Evolutionary conservation across 83 land plant species (phyloP).

Genomic region (Picea engelmannii): DNA sequence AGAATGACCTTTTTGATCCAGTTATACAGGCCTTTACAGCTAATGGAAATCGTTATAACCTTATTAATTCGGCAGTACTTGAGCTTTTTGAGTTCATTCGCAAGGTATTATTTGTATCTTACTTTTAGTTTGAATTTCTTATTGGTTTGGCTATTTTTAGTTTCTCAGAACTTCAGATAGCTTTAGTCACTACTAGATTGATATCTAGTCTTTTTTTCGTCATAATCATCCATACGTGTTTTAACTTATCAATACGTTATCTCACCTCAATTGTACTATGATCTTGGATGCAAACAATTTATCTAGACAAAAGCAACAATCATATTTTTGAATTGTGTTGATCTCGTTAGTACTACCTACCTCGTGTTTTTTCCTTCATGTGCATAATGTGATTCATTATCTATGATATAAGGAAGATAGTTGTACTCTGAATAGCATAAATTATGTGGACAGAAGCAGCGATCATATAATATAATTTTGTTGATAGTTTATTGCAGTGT

Average conservation of each 20-base stretch:
- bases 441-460: background rate
- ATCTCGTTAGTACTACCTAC: background rate
- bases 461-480: background rate
- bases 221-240: background rate
- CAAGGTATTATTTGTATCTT: constrained; percentile 50
- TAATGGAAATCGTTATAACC: constrained; percentile 90
- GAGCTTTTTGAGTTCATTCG: constrained; percentile 87
- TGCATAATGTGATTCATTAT: background rate
- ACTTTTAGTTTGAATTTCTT: background rate
- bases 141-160: background rate
- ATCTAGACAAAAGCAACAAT: too few relatives aligned
- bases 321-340: too few relatives aligned
- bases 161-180: background rate
- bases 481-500: background rate
- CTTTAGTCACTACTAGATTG: background rate
- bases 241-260: background rate
- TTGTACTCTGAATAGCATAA: background rate
- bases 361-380: background rate
- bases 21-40: constrained; percentile 78
- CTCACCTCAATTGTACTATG: background rate
- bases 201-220: background rate
- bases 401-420: background rate
- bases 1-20: constrained; percentile 80
- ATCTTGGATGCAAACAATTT: background rate
- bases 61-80: constrained; percentile 86